Base-by-base conservation (phyloP, 2,329 filamentous ascomycete species). In the Claviceps sp. region DNA sequence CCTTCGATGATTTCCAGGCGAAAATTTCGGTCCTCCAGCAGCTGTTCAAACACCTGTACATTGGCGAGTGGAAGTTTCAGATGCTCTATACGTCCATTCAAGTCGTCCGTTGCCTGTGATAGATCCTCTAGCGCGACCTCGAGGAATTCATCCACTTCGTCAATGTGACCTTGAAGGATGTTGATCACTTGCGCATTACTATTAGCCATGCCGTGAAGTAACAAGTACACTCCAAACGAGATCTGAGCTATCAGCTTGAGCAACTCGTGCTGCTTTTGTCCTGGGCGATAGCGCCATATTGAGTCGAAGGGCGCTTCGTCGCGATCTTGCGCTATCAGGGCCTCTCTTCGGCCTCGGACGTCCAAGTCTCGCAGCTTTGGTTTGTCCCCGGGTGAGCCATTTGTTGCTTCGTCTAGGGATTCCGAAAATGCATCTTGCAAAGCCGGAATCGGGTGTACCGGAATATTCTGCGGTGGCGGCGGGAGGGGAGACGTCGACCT, bases 231-330 rank as follows among this genome's bases (percentile, higher is more conserved):
- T 20, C 93, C 91, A 66, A 97, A 97, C 1, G 89, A 85, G 59
- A 97, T 90, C 67, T 97, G 91, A 16, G 91, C 84, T 63, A 94
- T 79, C 48, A 96, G 79, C 70, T 96, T 96, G 73, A 85, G 84
- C 54, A 97, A 72, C 56, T 94, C 89, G 63, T 97, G 93, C 62
- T 89, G 85, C 61, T 81, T 79, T 64, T 93, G 87, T 44, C 81
- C 82, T 0, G 82, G 77, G 50, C 83, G 81, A 64, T 86, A 83
- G 53, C 84, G 81, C 89, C 90, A 95, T 63, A 79, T 70, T 48
- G 82, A 78, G 50, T 81, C 83, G 63, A 87, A 85, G 13, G 88
- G 78, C 14, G 82, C 78, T 53, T 87, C 85, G 54, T 83, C 82
- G 54, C 82, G 76, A 40, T 76, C 74, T 56, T 81, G 79, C 54